Percentiles rank a stretch among this genome's conserved stretches.
phyloP scores from a whole-genome alignment of 1,139 yeast species.

The Debaryomyces udenii region DNA sequence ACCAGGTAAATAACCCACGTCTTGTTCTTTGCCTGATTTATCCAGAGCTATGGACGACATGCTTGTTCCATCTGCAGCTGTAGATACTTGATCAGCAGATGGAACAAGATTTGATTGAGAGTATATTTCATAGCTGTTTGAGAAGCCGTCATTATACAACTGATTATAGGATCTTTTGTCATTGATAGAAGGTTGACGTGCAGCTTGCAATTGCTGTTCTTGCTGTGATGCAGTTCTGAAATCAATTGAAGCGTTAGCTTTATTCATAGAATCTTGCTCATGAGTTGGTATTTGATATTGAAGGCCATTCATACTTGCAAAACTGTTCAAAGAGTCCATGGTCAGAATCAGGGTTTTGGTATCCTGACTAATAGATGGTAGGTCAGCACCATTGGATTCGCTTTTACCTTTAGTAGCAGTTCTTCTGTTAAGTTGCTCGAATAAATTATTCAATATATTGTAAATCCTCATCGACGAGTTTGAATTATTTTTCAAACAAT shows the following conservation, averaged over 20 bases:
- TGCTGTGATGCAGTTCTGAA: conserved; percentile 5
- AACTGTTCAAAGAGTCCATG: conserved; percentile 40
- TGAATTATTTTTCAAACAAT: conserved; percentile 70
- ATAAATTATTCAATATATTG: conserved; percentile 74
- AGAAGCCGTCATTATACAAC: conserved; percentile 3
- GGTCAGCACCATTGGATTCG: conserved; percentile 1
- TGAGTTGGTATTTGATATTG: neutral
- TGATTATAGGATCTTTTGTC: neutral
- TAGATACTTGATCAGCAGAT: neutral
- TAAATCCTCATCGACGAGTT: conserved; percentile 81
- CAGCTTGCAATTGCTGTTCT: conserved; percentile 3
- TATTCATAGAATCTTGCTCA: neutral
- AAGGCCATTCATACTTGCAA: conserved; percentile 13
- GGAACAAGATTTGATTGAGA: conserved; percentile 1
- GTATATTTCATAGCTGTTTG: neutral
- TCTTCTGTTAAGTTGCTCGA: conserved; percentile 76
- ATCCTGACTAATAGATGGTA: conserved; percentile 2
- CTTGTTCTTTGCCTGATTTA: neutral
- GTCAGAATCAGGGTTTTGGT: conserved; percentile 26
- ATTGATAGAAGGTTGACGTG: neutral
- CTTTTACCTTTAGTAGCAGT: conserved; percentile 43
- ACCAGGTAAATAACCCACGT: conserved; percentile 62
- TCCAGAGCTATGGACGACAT: neutral
- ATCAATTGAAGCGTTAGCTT: neutral
- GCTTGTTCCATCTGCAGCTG: neutral